phyloP scores from a whole-genome alignment of 2,329 filamentous ascomycete genomes.

The Alternaria arborescens region DNA sequence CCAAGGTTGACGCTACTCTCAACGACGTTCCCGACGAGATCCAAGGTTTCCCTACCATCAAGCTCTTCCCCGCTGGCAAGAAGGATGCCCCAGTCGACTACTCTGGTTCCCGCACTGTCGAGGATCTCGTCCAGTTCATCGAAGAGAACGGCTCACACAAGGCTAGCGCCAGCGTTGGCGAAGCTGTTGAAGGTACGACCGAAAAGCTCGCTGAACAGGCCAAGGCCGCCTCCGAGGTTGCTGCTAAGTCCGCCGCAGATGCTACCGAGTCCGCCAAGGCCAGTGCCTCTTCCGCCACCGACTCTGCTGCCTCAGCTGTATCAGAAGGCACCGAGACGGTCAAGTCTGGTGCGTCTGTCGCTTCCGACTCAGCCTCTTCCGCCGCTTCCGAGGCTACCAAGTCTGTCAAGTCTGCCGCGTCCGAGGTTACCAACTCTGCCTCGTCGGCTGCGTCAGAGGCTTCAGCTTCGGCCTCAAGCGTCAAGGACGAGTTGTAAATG shows the following conservation, averaged over 20 bases:
- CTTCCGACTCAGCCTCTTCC: slow-evolving; percentile 40
- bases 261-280: slow-evolving; percentile 55
- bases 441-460: slow-evolving; percentile 39
- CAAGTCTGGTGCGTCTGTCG: slow-evolving; percentile 49
- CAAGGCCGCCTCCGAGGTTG: slow-evolving; percentile 46
- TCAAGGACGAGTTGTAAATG: slow-evolving; percentile 80
- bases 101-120: slow-evolving; percentile 83
- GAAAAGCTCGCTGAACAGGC: slow-evolving; percentile 55
- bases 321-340: slow-evolving; percentile 46
- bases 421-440: slow-evolving; percentile 39
- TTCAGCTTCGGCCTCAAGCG: slow-evolving; percentile 19
- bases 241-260: slow-evolving; percentile 47
- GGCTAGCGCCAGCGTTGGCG: slow-evolving; percentile 66
- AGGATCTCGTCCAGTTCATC: slow-evolving; percentile 92
- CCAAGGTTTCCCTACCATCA: slow-evolving; percentile 98
- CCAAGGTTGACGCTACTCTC: slow-evolving; percentile 93
- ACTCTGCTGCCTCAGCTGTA: slow-evolving; percentile 45
- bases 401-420: slow-evolving; percentile 46
- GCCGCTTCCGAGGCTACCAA: slow-evolving; percentile 37
- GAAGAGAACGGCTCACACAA: slow-evolving; percentile 94
- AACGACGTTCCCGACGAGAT: slow-evolving; percentile 99
- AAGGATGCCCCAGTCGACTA: slow-evolving; percentile 89
- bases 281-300: slow-evolving; percentile 50
- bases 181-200: slow-evolving; percentile 51
- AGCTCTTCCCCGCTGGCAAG: slow-evolving; percentile 90